A percentile compares a stretch with the other conserved stretches of the same genome.
phyloP scores from a whole-genome alignment of 2,329 filamentous ascomycete genomes.

The Sarocladium strictum region DNA sequence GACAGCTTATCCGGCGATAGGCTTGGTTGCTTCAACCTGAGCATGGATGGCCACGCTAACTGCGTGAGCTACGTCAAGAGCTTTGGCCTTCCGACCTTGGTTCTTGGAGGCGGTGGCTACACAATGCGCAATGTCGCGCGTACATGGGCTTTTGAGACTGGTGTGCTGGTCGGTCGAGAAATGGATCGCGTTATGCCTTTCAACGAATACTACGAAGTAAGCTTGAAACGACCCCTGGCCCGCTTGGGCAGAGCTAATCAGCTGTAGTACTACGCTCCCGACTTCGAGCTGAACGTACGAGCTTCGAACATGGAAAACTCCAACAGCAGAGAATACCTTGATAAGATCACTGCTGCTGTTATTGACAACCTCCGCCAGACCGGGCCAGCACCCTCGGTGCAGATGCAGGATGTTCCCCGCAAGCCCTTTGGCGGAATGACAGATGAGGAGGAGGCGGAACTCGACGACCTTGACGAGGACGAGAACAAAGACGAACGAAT shows the following conservation, averaged over 20 bases:
- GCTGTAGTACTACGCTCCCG: slow-evolving; percentile 79
- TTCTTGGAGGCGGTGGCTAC: slow-evolving; percentile 92
- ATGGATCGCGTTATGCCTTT: slow-evolving; percentile 83
- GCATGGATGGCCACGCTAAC: slow-evolving; percentile 91
- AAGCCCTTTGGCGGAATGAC: slow-evolving; percentile 56
- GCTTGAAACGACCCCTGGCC: slow-evolving; percentile 32
- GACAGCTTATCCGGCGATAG: slow-evolving; percentile 93
- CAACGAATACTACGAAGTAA: slow-evolving; percentile 87
- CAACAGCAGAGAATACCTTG: slow-evolving; percentile 75
- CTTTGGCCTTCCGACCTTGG: slow-evolving; percentile 78
- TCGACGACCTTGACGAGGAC: slow-evolving; percentile 73
- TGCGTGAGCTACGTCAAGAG: slow-evolving; percentile 90
- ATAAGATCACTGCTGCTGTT: slow-evolving; percentile 74
- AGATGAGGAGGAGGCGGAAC: slow-evolving; percentile 60
- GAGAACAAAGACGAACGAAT: slow-evolving; percentile 77
- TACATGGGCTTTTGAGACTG: slow-evolving; percentile 96
- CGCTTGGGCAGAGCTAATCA: slow-evolving; percentile 20
- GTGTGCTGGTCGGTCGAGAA: slow-evolving; percentile 75
- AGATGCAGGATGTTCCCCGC: slow-evolving; percentile 73
- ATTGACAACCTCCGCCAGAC: slow-evolving; percentile 85
- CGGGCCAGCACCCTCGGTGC: slow-evolving; percentile 79
- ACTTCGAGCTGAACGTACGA: slow-evolving; percentile 85
- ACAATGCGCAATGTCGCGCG: slow-evolving; percentile 96
- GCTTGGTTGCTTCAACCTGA: slow-evolving; percentile 94
- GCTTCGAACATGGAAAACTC: slow-evolving; percentile 88